phyloP scores from a whole-genome alignment of 2,329 filamentous ascomycete genomes.

The Fusarium euwallaceae region DNA sequence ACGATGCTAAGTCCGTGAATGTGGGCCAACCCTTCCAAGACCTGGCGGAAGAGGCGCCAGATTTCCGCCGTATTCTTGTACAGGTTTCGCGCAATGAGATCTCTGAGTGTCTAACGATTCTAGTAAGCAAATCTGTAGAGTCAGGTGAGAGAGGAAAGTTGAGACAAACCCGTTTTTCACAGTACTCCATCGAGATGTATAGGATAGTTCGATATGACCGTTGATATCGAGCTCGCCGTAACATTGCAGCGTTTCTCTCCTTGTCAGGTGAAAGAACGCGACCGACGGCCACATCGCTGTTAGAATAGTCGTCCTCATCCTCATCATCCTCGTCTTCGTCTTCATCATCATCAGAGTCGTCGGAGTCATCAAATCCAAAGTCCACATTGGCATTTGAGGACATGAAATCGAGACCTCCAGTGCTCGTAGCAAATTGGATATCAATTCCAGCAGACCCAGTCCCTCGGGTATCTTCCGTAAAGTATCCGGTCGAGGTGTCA shows the following conservation, averaged over 20 bases:
- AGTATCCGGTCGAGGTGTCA: slow-evolving; percentile 67
- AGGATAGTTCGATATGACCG: slow-evolving; percentile 78
- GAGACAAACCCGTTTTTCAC: slow-evolving; percentile 82
- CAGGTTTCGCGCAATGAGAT: slow-evolving; percentile 84
- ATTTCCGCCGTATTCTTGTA: slow-evolving; percentile 81
- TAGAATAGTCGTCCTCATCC: slow-evolving; percentile 61
- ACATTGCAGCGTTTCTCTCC: slow-evolving; percentile 47
- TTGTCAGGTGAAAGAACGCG: slow-evolving; percentile 49
- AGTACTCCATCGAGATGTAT: slow-evolving; percentile 99
- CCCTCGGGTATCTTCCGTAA: slow-evolving; percentile 53
- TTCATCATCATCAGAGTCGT: slow-evolving; percentile 58
- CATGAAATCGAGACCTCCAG: slow-evolving; percentile 91
- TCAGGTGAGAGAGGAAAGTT: too few species aligned
- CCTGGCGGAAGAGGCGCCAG: slow-evolving; percentile 92
- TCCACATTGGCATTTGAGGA: slow-evolving; percentile 86
- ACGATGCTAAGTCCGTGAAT: slow-evolving; percentile 94
- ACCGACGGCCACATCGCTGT: slow-evolving; percentile 49
- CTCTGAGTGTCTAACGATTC: slow-evolving; percentile 76
- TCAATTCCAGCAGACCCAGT: slow-evolving; percentile 57
- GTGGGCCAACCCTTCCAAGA: slow-evolving; percentile 89
- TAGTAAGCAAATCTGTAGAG: slow-evolving; percentile 13
- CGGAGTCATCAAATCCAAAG: slow-evolving; percentile 73
- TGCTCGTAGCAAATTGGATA: slow-evolving; percentile 77
- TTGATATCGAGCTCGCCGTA: slow-evolving; percentile 56
- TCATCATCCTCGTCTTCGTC: slow-evolving; percentile 62